Evolutionary conservation across 2,329 filamentous ascomycete species (phyloP).

Genomic region (Thielaviopsis punctulata): DNA sequence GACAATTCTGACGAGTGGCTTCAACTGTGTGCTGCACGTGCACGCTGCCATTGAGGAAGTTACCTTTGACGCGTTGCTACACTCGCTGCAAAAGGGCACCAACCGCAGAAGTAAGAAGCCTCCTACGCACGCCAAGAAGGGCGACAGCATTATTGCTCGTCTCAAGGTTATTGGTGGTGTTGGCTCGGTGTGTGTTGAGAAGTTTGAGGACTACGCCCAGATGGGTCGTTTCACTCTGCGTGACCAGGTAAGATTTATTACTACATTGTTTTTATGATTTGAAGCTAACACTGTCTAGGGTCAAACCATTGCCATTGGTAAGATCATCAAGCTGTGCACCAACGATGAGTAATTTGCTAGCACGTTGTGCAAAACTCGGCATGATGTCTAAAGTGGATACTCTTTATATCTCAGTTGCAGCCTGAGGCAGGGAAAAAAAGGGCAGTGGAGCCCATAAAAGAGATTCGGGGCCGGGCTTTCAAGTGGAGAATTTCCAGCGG

Average conservation of each 20-base stretch:
- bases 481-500: background rate
- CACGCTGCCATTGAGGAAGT: slow-evolving; percentile 97
- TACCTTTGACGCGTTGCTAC: slow-evolving; percentile 71
- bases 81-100: slow-evolving; percentile 92
- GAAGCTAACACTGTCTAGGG: slow-evolving; percentile 38
- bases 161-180: slow-evolving; percentile 75
- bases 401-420: background rate
- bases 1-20: slow-evolving; percentile 82
- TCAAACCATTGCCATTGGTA: slow-evolving; percentile 98
- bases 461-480: background rate
- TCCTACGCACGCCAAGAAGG: slow-evolving; percentile 74
- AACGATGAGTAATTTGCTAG: slow-evolving; percentile 20
- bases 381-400: slow-evolving; percentile 2
- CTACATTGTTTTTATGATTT: background rate
- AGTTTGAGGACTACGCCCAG: slow-evolving; percentile 90
- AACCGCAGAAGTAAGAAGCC: slow-evolving; percentile 82
- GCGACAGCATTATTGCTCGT: slow-evolving; percentile 75
- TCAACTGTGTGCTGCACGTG: slow-evolving; percentile 95
- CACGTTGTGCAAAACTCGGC: slow-evolving; percentile 11
- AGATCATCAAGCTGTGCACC: slow-evolving; percentile 76
- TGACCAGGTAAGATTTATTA: slow-evolving; percentile 49
- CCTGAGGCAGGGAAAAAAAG: background rate
- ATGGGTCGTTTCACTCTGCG: slow-evolving; percentile 78
- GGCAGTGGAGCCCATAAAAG: background rate
- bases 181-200: slow-evolving; percentile 79